These are phyloP conservation scores for Bisporella sp. DNA, from an alignment of 2,329 filamentous ascomycete species.

Conservation along the genomic window DNA sequence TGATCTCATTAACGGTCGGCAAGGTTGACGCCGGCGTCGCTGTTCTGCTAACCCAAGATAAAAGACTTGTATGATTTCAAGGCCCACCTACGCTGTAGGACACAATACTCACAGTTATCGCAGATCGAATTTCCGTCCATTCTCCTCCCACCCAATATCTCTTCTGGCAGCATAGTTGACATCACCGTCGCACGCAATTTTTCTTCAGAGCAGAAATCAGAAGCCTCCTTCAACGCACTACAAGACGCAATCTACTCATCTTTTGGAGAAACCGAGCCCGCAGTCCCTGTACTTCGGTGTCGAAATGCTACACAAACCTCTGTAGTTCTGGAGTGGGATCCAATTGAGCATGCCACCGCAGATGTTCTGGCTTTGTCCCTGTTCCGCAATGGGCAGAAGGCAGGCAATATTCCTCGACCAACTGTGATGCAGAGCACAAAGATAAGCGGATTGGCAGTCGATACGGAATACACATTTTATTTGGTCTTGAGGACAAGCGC, in stretches of 20 bases:
- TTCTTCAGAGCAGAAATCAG: constrained; percentile 66
- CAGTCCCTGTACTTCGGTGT: constrained; percentile 74
- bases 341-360: constrained; percentile 85
- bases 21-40: constrained; percentile 99
- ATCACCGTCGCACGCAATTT: constrained; percentile 90
- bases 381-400: constrained; percentile 94
- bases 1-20: constrained; percentile 95
- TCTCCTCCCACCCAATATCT: constrained; percentile 88
- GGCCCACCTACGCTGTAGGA: not conserved
- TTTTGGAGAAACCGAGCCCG: constrained; percentile 76
- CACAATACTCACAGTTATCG: constrained; percentile 16
- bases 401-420: constrained; percentile 85
- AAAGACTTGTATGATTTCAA: constrained; percentile 67
- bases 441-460: constrained; percentile 91
- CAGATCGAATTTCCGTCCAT: constrained; percentile 99
- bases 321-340: constrained; percentile 96
- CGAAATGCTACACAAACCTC: constrained; percentile 98
- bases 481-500: constrained; percentile 85
- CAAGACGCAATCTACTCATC: constrained; percentile 82
- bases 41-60: constrained; percentile 92
- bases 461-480: constrained; percentile 94
- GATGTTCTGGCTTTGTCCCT: constrained; percentile 83
- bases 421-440: constrained; percentile 89
- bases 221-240: constrained; percentile 72
- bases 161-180: constrained; percentile 94